These are phyloP conservation scores for Abortiporus biennis DNA, from an alignment of 1,284 basidiomycete genomes.

Conservation along the genomic window DNA sequence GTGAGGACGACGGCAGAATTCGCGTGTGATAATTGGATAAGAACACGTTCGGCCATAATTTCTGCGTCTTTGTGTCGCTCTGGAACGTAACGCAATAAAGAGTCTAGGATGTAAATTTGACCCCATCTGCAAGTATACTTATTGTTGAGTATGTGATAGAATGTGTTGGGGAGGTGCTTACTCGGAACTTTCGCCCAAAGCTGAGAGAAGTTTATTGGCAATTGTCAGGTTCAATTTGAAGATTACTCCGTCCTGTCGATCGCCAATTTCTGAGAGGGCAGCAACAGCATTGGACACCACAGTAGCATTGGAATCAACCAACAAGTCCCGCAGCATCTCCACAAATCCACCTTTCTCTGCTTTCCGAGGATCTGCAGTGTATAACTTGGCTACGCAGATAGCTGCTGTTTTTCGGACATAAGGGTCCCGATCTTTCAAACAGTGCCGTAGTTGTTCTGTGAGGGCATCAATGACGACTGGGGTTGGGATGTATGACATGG, in stretches of 20 bases:
- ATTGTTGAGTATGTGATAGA: neutral
- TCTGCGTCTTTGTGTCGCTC: conserved; percentile 87
- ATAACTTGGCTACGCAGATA: conserved; percentile 90
- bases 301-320: conserved; percentile 92
- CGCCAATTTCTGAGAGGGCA: conserved; percentile 86
- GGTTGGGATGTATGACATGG: conserved; percentile 94
- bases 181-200: conserved; percentile 90
- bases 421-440: conserved; percentile 85
- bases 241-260: conserved; percentile 85
- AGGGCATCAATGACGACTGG: conserved; percentile 77
- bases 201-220: conserved; percentile 80
- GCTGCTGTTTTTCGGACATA: conserved; percentile 97
- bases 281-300: conserved; percentile 95
- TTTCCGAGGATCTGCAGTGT: conserved; percentile 76
- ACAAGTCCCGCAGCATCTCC: conserved; percentile 78
- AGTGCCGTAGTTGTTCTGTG: conserved; percentile 81
- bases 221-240: conserved; percentile 81
- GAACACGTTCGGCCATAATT: conserved; percentile 88
- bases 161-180: conserved; percentile 33
- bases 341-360: conserved; percentile 86
- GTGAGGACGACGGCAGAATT: conserved; percentile 95
- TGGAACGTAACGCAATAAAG: conserved; percentile 89
- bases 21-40: conserved; percentile 86
- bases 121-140: conserved; percentile 76
- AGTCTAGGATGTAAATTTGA: conserved; percentile 97